These are phyloP conservation scores for Xylaria sp. DNA, from an alignment of 2,329 filamentous ascomycete genomes.

Conservation along the genomic window DNA sequence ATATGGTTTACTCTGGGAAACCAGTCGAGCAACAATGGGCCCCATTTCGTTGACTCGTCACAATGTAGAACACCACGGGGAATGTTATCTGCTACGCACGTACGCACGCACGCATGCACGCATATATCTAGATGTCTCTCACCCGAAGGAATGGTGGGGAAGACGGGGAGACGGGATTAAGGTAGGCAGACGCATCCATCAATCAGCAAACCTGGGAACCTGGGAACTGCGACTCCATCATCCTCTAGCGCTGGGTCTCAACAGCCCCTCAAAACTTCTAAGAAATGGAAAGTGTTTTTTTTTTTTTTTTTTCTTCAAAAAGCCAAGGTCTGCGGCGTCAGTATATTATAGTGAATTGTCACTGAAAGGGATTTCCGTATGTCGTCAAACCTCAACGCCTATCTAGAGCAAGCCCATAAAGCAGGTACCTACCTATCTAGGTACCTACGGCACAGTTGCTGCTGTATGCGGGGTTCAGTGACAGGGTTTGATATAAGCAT, in stretches of 20 bases:
- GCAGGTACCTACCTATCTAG: too few species aligned
- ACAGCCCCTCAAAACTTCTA: background rate
- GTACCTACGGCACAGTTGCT: too few species aligned
- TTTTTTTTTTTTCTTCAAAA: too few species aligned
- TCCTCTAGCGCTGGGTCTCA: background rate
- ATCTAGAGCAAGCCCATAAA: too few species aligned
- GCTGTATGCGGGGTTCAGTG: too few species aligned
- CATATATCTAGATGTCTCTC: background rate
- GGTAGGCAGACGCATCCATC: background rate
- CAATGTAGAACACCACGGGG: background rate
- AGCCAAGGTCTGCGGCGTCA: too few species aligned
- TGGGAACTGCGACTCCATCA: background rate
- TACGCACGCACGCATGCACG: too few species aligned
- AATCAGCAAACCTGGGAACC: background rate
- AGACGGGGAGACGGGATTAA: background rate
- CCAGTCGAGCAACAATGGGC: constrained; percentile 37
- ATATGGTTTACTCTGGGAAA: constrained; percentile 49
- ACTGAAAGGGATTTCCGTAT: too few species aligned
- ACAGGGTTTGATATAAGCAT: too few species aligned
- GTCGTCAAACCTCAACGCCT: too few species aligned
- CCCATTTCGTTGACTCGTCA: constrained; percentile 25
- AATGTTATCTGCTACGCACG: background rate
- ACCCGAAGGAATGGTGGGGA: background rate
- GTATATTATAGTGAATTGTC: too few species aligned
- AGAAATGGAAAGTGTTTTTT: too few species aligned